phyloP scores from a whole-genome alignment of 441 rosid genomes.

The Dalechampia spathulata region DNA sequence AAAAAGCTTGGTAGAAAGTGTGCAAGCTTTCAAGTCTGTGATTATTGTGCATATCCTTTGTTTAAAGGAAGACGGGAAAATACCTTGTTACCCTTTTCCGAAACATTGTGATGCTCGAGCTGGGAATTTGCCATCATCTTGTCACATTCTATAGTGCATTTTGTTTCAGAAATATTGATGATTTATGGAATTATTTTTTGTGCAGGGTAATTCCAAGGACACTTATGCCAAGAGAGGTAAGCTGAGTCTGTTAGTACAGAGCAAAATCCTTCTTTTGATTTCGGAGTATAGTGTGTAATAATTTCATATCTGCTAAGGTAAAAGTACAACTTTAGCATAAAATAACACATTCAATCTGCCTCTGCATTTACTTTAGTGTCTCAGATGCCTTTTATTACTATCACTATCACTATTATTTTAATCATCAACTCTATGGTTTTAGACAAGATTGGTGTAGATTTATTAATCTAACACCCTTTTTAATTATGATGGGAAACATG shows the following conservation, averaged over 20 bases:
- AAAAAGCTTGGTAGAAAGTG: conserved; percentile 19
- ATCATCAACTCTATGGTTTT: too few species aligned
- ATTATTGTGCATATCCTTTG: background rate
- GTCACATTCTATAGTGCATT: too few species aligned
- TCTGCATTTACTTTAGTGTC: conserved; percentile 10
- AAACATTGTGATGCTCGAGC: background rate
- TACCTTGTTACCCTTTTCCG: conserved; percentile 3
- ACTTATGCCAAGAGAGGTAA: conserved; percentile 93
- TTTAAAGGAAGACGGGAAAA: background rate
- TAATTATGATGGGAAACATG: background rate
- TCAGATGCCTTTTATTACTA: too few species aligned
- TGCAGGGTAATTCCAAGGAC: conserved; percentile 91
- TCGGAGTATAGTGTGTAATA: background rate
- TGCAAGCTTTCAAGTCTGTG: conserved; percentile 20
- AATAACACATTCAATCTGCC: background rate
- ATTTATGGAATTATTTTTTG: conserved; percentile 9
- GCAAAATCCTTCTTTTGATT: background rate
- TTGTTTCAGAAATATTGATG: background rate
- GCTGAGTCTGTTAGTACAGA: background rate
- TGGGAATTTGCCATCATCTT: too few species aligned
- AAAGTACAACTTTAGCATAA: background rate
- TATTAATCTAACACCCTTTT: background rate
- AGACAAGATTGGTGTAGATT: too few species aligned
- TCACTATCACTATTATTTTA: too few species aligned
- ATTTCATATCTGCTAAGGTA: background rate